Conservation (phyloP, 495 filamentous ascomycete genomes). For the Penicillium argentinense region DNA sequence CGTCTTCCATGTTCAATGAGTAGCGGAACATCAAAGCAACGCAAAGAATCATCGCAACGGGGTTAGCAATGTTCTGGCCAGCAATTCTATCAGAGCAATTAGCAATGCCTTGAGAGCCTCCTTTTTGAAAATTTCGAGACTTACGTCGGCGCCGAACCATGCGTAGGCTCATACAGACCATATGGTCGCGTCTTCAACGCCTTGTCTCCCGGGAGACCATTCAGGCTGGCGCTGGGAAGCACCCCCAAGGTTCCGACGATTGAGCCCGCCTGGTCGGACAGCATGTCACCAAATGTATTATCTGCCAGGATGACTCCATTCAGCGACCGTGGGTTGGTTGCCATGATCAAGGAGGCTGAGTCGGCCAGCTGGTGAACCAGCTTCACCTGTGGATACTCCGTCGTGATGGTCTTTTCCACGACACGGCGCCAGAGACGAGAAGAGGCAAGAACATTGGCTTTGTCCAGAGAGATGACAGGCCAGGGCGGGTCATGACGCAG, state of each 20-base stretch:
- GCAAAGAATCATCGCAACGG: slow-evolving; percentile 79
- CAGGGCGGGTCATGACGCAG: slow-evolving; percentile 43
- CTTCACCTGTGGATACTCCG: slow-evolving; percentile 49
- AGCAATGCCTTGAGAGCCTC: neutral
- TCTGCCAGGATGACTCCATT: slow-evolving; percentile 52
- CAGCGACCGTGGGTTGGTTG: slow-evolving; percentile 45
- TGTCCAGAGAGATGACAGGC: slow-evolving; percentile 48
- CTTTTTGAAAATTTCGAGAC: slow-evolving; percentile 6
- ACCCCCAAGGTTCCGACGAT: slow-evolving; percentile 51
- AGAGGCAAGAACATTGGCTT: slow-evolving; percentile 52
- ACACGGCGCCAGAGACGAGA: slow-evolving; percentile 51
- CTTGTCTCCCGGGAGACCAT: slow-evolving; percentile 42
- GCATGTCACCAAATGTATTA: slow-evolving; percentile 55
- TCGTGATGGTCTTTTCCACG: slow-evolving; percentile 42
- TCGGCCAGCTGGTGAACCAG: slow-evolving; percentile 51
- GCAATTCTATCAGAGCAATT: slow-evolving; percentile 27
- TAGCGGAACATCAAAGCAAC: slow-evolving; percentile 93
- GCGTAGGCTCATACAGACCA: slow-evolving; percentile 43
- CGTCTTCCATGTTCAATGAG: slow-evolving; percentile 71
- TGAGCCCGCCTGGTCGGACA: slow-evolving; percentile 51
- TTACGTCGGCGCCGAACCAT: slow-evolving; percentile 43
- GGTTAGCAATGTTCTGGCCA: slow-evolving; percentile 53
- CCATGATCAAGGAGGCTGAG: slow-evolving; percentile 49
- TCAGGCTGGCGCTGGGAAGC: slow-evolving; percentile 49
- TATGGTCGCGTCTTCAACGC: slow-evolving; percentile 32